phyloP scores from a whole-genome alignment of 2,329 filamentous ascomycete species.

The Monosporascus sp. region DNA sequence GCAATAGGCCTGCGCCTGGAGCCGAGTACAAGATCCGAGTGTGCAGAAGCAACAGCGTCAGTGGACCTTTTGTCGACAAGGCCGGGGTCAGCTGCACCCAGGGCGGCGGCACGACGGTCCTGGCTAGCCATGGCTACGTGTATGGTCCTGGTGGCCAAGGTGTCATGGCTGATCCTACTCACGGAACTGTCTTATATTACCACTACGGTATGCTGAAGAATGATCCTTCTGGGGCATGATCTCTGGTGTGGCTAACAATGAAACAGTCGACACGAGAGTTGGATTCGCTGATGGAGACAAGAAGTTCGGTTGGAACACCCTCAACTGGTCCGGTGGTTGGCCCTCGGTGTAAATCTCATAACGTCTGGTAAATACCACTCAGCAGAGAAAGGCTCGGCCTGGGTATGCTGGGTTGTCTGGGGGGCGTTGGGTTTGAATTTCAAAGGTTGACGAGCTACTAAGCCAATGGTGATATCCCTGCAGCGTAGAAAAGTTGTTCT shows the following conservation, averaged over 20 bases:
- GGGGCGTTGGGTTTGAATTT: too few species aligned
- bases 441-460: too few species aligned
- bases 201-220: conserved; percentile 38
- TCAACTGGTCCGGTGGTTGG: conserved; percentile 39
- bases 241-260: background rate
- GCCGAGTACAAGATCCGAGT: conserved; percentile 63
- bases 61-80: conserved; percentile 52
- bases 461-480: too few species aligned
- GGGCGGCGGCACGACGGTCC: conserved; percentile 52
- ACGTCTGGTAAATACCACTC: too few species aligned
- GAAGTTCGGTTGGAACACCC: conserved; percentile 39
- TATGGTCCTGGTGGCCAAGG: conserved; percentile 61
- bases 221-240: background rate
- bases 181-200: conserved; percentile 55
- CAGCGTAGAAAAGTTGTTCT: too few species aligned
- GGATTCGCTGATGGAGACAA: conserved; percentile 43
- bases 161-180: conserved; percentile 42
- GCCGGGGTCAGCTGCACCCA: conserved; percentile 45
- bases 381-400: too few species aligned
- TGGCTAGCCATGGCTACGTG: conserved; percentile 50
- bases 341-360: conserved; percentile 27
- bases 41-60: conserved; percentile 50
- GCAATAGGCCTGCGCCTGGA: conserved; percentile 43
- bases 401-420: too few species aligned
- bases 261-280: conserved; percentile 42